These are phyloP conservation scores for Sphenostylis stenocarpa DNA, from an alignment of 306 rosid species.

Conservation along the genomic window DNA sequence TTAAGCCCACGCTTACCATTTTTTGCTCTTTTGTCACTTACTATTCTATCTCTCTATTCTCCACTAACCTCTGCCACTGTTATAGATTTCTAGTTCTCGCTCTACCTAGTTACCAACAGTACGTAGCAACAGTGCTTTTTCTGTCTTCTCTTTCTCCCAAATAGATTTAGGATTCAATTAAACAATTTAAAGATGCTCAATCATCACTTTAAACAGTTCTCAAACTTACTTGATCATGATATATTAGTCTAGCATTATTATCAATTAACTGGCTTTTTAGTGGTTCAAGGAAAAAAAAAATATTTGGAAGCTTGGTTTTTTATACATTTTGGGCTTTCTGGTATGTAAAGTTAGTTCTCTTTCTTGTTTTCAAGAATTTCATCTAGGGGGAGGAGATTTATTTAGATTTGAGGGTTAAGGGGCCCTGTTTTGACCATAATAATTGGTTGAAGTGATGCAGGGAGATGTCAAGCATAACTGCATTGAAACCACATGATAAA, in stretches of 20 bases:
- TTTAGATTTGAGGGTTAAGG: conserved; percentile 13
- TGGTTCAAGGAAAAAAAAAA: neutral
- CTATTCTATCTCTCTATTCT: conserved; percentile 25
- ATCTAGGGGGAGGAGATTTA: neutral
- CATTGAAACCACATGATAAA: conserved; percentile 37
- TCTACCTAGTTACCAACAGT: conserved; percentile 28
- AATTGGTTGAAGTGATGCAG: conserved; percentile 29
- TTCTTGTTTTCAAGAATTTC: conserved; percentile 1
- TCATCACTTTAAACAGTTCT: conserved; percentile 34
- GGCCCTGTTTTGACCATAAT: conserved; percentile 36
- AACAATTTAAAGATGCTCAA: conserved; percentile 31
- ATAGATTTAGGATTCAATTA: conserved; percentile 29
- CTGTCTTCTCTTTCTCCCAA: conserved; percentile 29
- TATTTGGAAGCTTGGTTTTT: neutral
- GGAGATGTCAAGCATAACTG: conserved; percentile 42
- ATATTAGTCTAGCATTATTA: conserved; percentile 28
- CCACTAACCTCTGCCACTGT: conserved; percentile 43
- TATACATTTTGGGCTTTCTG: neutral
- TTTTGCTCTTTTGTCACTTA: conserved; percentile 38
- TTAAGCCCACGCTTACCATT: conserved; percentile 54
- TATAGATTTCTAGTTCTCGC: conserved; percentile 29
- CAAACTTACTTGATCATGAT: conserved; percentile 32
- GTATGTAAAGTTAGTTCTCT: conserved; percentile 17
- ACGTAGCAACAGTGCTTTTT: conserved; percentile 6
- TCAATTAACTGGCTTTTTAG: conserved; percentile 28